These are phyloP conservation scores for Paraglomus occultum DNA, from an alignment of 192 early-diverging fungal genomes.

Conservation along the genomic window DNA sequence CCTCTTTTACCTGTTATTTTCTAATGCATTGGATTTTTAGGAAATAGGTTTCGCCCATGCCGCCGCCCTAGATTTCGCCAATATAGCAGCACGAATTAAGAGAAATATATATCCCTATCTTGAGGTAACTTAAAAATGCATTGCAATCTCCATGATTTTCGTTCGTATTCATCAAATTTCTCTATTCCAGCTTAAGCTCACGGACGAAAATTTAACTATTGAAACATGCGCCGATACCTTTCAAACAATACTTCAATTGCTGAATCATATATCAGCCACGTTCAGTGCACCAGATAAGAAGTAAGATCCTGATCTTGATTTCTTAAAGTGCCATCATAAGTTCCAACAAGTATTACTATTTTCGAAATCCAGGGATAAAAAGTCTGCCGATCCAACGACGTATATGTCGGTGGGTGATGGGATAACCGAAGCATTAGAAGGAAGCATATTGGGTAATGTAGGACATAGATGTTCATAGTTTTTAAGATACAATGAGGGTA, in stretches of 20 bases:
- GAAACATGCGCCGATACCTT: constrained; percentile 71
- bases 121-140: constrained; percentile 21
- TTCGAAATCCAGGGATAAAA: too few species aligned
- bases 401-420: too few species aligned
- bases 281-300: too few species aligned
- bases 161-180: too few species aligned
- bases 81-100: constrained; percentile 37
- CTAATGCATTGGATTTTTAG: constrained; percentile 30
- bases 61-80: constrained; percentile 32
- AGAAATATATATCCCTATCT: constrained; percentile 34
- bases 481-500: too few species aligned
- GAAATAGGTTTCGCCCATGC: constrained; percentile 39
- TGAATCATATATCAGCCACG: constrained; percentile 41
- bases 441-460: too few species aligned
- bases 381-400: too few species aligned
- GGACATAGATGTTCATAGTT: too few species aligned
- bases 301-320: too few species aligned
- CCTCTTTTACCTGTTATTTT: neutral
- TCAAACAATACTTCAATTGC: constrained; percentile 51
- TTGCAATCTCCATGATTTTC: neutral
- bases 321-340: too few species aligned
- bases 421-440: too few species aligned
- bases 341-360: too few species aligned
- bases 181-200: constrained; percentile 49
- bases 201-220: constrained; percentile 57